Base-by-base conservation (phyloP, 768 basidiomycete species). In the Pisolithus sp. region DNA sequence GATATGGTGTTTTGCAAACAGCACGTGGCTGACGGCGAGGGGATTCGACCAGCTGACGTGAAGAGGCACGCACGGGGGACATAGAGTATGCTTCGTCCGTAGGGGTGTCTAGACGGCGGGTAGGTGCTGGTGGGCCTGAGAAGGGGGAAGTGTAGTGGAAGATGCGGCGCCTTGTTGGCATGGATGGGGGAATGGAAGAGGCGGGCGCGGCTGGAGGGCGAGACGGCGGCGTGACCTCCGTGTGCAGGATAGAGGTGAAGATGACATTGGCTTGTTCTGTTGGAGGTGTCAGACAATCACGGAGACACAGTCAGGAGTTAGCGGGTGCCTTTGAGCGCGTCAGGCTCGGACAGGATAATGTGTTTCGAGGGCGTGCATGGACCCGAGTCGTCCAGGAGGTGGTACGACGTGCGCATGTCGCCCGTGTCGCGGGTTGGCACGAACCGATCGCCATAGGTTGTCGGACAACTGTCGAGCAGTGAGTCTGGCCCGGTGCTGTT, bases 1-100 rank as follows among this genome's bases (percentile, higher is more conserved):
- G 83, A 73, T 95, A 98, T 2, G 95, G 95, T 0, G 94, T 96
- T 68, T 95, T 93, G 72, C 86, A 86, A 2, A 97, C 88, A 52
- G 76, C 84, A 41, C 95, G 81, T 7, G 89, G 79, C 52, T 85
- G 77, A 46, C 89, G 82, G 26, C 89, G 77, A 0, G 94, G 93
- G 50, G 85, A 89, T 56, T 93, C 82, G 42, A 99, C 81, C 15
- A 96, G 76, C 47, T 78, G 78, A 24, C 90, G 83, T 57, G 85
- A 90, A 60, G 87, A 85, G 40, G 85, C 82, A 1, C 90, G 83
- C 5, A 97, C 88, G 10, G 95, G 95, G 46, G 84, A 88, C 72
- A 93, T 82, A 10, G 89, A 90, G 66, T 97, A 98, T 0, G 86
- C 86, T 57, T 90, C 86, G 60, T 93, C 90, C 0, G 81, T 85